phyloP scores from a whole-genome alignment of 2,329 filamentous ascomycete species.

The Exserohilum turcica region DNA sequence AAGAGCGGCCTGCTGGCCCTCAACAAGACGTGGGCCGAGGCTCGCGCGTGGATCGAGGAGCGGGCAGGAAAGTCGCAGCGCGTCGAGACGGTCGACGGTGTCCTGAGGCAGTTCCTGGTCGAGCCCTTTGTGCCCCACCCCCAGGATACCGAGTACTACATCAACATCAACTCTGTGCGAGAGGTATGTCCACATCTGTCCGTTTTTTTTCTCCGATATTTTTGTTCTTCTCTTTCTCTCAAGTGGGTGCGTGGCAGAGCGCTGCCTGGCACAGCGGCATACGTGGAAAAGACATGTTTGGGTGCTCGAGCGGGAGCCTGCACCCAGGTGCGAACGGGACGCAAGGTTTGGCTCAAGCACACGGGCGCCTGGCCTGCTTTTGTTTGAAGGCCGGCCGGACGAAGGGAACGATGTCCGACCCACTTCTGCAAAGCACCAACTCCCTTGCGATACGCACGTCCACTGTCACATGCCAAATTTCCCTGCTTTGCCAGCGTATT shows the following conservation, averaged over 20 bases:
- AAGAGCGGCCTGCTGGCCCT: conserved; percentile 96
- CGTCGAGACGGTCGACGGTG: conserved; percentile 89
- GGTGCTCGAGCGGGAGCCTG: conserved; percentile 13
- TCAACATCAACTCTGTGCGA: conserved; percentile 99
- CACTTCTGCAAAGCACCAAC: conserved; percentile 44
- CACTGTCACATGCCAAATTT: conserved; percentile 44
- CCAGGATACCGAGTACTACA: conserved; percentile 97
- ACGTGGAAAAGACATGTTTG: conserved; percentile 20
- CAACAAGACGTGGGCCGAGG: conserved; percentile 97
- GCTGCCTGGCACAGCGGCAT: conserved; percentile 3
- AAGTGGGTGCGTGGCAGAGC: conserved; percentile 1
- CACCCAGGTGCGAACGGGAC: conserved; percentile 18
- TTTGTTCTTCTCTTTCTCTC: conserved; percentile 5
- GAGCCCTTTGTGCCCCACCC: conserved; percentile 98
- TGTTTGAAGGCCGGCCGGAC: conserved; percentile 47
- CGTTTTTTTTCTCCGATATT: conserved; percentile 16
- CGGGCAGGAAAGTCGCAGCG: conserved; percentile 89
- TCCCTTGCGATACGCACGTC: conserved; percentile 36
- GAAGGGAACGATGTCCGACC: conserved; percentile 48
- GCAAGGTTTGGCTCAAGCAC: conserved; percentile 21
- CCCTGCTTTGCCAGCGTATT: conserved; percentile 20
- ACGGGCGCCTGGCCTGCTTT: conserved; percentile 40
- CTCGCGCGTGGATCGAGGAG: conserved; percentile 90
- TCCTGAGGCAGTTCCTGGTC: conserved; percentile 92
- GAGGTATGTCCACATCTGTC: conserved; percentile 73